These are phyloP conservation scores for Haematococcus lacustris DNA, from an alignment of 139 green algal species.

Conservation along the genomic window DNA sequence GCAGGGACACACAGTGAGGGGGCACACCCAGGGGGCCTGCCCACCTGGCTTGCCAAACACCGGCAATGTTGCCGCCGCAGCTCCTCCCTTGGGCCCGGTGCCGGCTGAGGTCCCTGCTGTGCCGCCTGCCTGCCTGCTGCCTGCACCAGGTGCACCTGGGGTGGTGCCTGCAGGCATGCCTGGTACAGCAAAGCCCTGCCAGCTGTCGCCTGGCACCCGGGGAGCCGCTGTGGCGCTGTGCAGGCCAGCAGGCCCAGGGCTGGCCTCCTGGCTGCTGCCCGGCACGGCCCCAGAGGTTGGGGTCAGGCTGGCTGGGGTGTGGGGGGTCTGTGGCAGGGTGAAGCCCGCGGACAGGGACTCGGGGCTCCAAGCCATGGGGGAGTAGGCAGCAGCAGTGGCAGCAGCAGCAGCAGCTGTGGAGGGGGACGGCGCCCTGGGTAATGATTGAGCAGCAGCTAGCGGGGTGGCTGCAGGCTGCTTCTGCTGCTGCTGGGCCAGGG, in stretches of 20 bases:
- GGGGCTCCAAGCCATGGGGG: conserved; percentile 7
- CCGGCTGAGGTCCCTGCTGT: no score
- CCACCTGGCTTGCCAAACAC: no score
- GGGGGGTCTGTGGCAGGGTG: not conserved
- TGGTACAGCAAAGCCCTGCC: not conserved
- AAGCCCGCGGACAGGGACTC: no score
- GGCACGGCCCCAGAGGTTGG: not conserved
- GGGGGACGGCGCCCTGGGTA: not conserved
- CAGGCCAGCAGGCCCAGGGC: not conserved
- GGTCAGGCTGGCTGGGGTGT: not conserved
- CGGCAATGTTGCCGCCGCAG: no score
- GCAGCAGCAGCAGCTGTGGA: not conserved
- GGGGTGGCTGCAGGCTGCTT: not conserved
- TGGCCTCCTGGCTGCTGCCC: not conserved
- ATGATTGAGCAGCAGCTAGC: not conserved
- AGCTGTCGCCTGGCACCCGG: not conserved
- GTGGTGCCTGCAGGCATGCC: no score
- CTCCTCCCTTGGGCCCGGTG: no score
- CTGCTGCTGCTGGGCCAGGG: not conserved
- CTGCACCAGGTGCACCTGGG: no score
- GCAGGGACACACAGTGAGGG: no score
- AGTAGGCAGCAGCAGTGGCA: not conserved
- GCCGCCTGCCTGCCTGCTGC: no score
- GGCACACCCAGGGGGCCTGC: no score
- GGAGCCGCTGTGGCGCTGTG: not conserved